Evolutionary conservation across 2,329 filamentous ascomycete species (phyloP).

Genomic region (Clathrospora elynae): DNA sequence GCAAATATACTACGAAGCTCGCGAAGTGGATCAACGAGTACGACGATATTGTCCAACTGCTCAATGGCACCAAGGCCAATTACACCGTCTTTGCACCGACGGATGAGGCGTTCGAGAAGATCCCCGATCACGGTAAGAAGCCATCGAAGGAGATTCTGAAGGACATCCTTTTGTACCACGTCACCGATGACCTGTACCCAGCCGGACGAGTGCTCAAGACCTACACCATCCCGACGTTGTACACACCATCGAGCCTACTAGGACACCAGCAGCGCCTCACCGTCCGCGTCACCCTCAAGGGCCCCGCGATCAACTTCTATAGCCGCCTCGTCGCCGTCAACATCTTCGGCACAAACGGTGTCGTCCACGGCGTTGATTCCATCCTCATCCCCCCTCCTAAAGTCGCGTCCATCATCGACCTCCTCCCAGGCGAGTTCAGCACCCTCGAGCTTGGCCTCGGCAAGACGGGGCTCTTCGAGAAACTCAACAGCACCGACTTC

Average conservation of each 20-base stretch:
- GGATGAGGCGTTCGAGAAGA: constrained; percentile 74
- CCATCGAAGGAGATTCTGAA: constrained; percentile 73
- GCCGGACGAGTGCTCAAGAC: constrained; percentile 68
- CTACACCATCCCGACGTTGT: constrained; percentile 75
- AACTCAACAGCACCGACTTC: constrained; percentile 57
- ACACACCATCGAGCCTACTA: constrained; percentile 62
- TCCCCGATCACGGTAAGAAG: constrained; percentile 62
- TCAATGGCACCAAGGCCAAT: constrained; percentile 76
- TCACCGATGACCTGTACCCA: constrained; percentile 70
- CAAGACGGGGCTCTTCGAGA: constrained; percentile 72
- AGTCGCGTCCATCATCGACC: constrained; percentile 66
- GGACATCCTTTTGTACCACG: constrained; percentile 74
- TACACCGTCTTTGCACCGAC: constrained; percentile 82
- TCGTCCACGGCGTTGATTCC: constrained; percentile 77
- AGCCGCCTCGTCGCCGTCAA: constrained; percentile 71
- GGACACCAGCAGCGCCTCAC: constrained; percentile 70
- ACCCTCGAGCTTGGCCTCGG: constrained; percentile 75
- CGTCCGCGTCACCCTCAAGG: constrained; percentile 65
- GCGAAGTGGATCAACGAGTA: constrained; percentile 75
- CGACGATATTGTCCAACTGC: constrained; percentile 69
- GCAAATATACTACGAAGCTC: constrained; percentile 78
- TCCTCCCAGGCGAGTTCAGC: constrained; percentile 73
- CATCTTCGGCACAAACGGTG: constrained; percentile 76
- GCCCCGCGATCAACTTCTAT: constrained; percentile 77
- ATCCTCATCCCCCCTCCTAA: constrained; percentile 77